Percentiles rank a stretch among this genome's conserved stretches.
Conservation (phyloP, 1,284 basidiomycete genomes). For the Heterobasidion occidentale region DNA sequence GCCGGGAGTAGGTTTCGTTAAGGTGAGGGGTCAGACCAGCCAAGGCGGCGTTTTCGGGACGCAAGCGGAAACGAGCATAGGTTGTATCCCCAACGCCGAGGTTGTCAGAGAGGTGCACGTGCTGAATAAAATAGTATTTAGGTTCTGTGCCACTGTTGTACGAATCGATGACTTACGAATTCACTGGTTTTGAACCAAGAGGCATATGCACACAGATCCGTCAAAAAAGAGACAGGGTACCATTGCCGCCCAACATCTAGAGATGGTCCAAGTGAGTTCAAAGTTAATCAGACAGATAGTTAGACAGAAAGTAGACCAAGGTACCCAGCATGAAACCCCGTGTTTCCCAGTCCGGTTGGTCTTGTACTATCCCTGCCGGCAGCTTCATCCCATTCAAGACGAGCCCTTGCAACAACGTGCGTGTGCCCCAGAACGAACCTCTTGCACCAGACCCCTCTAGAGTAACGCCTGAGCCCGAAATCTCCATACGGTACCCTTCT, state of each 20-base stretch:
- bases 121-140: conserved; percentile 5
- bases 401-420: conserved; percentile 25
- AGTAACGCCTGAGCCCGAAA: conserved; percentile 15
- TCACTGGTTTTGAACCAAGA: conserved; percentile 32
- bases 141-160: not conserved
- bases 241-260: conserved; percentile 27
- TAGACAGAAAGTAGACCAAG: not conserved
- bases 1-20: conserved; percentile 28
- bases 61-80: conserved; percentile 30
- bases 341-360: conserved; percentile 29
- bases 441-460: conserved; percentile 24
- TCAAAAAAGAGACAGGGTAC: conserved; percentile 24
- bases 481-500: conserved; percentile 26
- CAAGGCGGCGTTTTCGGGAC: conserved; percentile 20
- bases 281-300: not conserved
- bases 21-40: conserved; percentile 21
- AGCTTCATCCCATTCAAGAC: conserved; percentile 17
- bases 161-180: conserved; percentile 13
- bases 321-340: conserved; percentile 30
- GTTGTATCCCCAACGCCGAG: conserved; percentile 16
- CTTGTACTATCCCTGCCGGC: conserved; percentile 21
- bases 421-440: conserved; percentile 29
- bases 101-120: conserved; percentile 22
- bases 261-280: not conserved
- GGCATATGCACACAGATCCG: conserved; percentile 27